These are phyloP conservation scores for Furcasterigmium furcatum DNA, from an alignment of 2,329 filamentous ascomycete genomes.

Conservation along the genomic window DNA sequence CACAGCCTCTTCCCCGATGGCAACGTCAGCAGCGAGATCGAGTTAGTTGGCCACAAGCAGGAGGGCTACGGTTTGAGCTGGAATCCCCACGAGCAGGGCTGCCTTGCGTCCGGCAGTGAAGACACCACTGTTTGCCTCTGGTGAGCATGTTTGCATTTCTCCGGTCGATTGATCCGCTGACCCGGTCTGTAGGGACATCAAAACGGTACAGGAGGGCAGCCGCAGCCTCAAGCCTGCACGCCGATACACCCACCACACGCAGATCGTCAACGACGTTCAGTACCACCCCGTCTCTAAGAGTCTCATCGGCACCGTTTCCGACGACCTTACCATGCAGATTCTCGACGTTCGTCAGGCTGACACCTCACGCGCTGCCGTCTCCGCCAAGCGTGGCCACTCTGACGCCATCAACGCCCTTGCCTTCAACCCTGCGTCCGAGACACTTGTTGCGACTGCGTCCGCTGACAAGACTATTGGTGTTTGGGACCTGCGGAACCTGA, in stretches of 20 bases:
- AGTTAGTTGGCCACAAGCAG: slow-evolving; percentile 77
- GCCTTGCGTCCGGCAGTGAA: slow-evolving; percentile 85
- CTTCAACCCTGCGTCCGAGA: slow-evolving; percentile 91
- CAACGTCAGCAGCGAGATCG: slow-evolving; percentile 76
- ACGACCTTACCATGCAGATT: slow-evolving; percentile 90
- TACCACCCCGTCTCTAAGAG: slow-evolving; percentile 84
- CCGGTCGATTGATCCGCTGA: slow-evolving; percentile 9
- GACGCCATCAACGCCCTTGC: slow-evolving; percentile 96
- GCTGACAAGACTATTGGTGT: slow-evolving; percentile 93
- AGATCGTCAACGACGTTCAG: slow-evolving; percentile 96
- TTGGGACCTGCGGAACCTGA: slow-evolving; percentile 92
- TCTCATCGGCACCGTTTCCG: slow-evolving; percentile 89
- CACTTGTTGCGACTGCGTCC: slow-evolving; percentile 86
- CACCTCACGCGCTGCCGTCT: slow-evolving; percentile 64
- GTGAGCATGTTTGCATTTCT: slow-evolving; percentile 46
- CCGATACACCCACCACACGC: slow-evolving; percentile 82
- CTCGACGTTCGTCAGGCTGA: slow-evolving; percentile 75
- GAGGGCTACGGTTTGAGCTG: slow-evolving; percentile 94
- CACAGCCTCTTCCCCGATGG: slow-evolving; percentile 76
- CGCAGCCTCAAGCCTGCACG: slow-evolving; percentile 68
- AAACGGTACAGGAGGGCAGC: slow-evolving; percentile 66
- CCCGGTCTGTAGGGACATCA: slow-evolving; percentile 65
- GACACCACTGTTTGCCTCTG: slow-evolving; percentile 90
- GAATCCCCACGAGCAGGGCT: slow-evolving; percentile 80
- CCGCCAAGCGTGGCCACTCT: slow-evolving; percentile 71